A percentile compares a stretch with the other conserved stretches of the same genome.
Conservation (phyloP, 345 rosid species). For the Melaleuca alternifolia region DNA sequence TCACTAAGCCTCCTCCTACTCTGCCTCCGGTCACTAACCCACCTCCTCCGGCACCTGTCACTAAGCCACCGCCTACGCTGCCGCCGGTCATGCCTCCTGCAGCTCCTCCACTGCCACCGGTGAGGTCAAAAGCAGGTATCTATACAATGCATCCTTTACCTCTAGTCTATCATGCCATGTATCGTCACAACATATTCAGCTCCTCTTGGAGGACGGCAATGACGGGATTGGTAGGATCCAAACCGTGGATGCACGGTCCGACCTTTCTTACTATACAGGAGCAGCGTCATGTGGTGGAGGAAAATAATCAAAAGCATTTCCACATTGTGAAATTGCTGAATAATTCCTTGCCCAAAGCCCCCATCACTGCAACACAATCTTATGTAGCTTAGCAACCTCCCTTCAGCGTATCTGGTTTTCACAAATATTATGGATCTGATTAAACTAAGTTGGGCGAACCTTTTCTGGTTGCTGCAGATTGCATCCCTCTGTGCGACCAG, state of each 20-base stretch:
- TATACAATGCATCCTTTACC: background rate
- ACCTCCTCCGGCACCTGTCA: background rate
- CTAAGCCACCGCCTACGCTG: background rate
- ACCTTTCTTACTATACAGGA: background rate
- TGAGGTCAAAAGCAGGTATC: slow-evolving; percentile 10
- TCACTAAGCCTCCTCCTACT: background rate
- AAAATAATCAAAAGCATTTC: background rate
- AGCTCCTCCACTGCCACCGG: background rate
- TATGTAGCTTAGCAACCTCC: background rate
- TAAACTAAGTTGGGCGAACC: background rate
- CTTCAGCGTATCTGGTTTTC: background rate
- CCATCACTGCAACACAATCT: background rate
- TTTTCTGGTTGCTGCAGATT: slow-evolving; percentile 27
- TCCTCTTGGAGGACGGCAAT: background rate
- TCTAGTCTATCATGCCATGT: background rate
- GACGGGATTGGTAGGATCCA: background rate
- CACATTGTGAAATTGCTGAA: background rate
- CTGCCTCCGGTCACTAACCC: background rate
- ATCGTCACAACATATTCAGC: background rate
- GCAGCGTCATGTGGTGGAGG: background rate
- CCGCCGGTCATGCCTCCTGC: slow-evolving; percentile 29
- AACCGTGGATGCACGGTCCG: background rate
- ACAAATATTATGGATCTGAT: background rate
- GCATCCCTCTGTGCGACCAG: slow-evolving; percentile 53
- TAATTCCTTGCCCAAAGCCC: background rate